These are phyloP conservation scores for Knoxdaviesia proteae DNA, from an alignment of 2,329 filamentous ascomycete genomes.

Conservation along the genomic window DNA sequence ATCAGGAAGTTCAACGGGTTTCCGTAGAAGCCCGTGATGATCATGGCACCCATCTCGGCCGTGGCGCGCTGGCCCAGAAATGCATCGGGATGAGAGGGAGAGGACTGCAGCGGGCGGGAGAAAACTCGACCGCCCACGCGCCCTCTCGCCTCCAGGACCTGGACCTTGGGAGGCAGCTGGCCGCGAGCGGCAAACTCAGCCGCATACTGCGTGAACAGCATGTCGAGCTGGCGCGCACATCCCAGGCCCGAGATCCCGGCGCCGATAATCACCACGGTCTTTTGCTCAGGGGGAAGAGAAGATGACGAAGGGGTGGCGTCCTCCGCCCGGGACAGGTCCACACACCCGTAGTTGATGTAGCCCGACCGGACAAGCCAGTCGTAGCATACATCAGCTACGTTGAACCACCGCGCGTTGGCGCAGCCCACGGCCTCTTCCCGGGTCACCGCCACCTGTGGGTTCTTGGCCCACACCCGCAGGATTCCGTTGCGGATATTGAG, in stretches of 20 bases:
- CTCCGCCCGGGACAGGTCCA: constrained; percentile 39
- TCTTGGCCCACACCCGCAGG: constrained; percentile 70
- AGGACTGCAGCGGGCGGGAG: constrained; percentile 49
- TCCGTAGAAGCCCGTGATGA: constrained; percentile 92
- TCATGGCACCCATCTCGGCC: constrained; percentile 94
- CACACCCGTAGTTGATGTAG: constrained; percentile 92
- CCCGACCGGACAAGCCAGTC: constrained; percentile 81
- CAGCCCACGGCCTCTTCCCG: constrained; percentile 78
- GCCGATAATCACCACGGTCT: constrained; percentile 69
- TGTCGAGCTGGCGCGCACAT: constrained; percentile 77
- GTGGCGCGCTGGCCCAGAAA: constrained; percentile 46
- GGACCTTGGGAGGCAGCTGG: constrained; percentile 50
- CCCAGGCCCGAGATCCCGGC: constrained; percentile 88
- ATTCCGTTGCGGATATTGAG: constrained; percentile 93
- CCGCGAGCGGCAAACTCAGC: constrained; percentile 42
- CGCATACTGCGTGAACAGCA: constrained; percentile 63
- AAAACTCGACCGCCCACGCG: constrained; percentile 86
- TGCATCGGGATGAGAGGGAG: constrained; percentile 20
- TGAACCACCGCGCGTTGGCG: constrained; percentile 74
- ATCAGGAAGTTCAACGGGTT: constrained; percentile 87
- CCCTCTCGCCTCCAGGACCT: constrained; percentile 70
- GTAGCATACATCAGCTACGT: constrained; percentile 70
- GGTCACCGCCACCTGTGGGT: constrained; percentile 64
- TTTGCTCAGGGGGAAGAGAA: constrained; percentile 17
- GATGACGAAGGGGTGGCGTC: constrained; percentile 8